Percentiles rank a stretch among this genome's conserved stretches.
Evolutionary conservation across 2,329 filamentous ascomycete species (phyloP).

Genomic region (Aspergillus pseudoviridinutans): DNA sequence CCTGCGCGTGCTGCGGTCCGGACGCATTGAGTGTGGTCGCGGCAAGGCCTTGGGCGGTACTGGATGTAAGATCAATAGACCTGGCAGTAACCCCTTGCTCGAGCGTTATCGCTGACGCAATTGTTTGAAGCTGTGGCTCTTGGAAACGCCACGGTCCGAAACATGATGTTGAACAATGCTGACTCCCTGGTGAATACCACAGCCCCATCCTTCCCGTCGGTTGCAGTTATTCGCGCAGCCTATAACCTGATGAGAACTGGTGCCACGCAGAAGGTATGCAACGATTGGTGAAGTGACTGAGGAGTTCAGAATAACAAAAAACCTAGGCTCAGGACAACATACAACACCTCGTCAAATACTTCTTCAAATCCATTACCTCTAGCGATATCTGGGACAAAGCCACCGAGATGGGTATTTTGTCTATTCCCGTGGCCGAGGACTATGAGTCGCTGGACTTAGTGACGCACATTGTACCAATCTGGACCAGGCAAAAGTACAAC

Average conservation of each 20-base stretch:
- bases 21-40: background rate
- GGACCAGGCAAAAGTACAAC: constrained; percentile 33
- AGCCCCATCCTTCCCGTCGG: constrained; percentile 54
- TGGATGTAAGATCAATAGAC: constrained; percentile 48
- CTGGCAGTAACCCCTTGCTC: background rate
- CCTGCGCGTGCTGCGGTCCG: background rate
- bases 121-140: constrained; percentile 49
- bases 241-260: constrained; percentile 1
- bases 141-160: constrained; percentile 50
- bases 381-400: constrained; percentile 7
- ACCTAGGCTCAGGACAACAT: constrained; percentile 12
- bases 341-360: constrained; percentile 6
- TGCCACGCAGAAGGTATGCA: constrained; percentile 7
- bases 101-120: constrained; percentile 14
- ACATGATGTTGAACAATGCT: constrained; percentile 65
- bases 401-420: constrained; percentile 5
- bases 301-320: background rate
- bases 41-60: constrained; percentile 49
- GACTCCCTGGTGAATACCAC: constrained; percentile 65
- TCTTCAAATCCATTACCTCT: constrained; percentile 4
- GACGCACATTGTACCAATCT: constrained; percentile 38
- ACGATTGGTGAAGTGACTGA: too few species aligned
- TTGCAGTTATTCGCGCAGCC: constrained; percentile 26
- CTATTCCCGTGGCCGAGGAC: constrained; percentile 5
- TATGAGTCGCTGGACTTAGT: constrained; percentile 35